phyloP scores from a whole-genome alignment of 2,329 filamentous ascomycete species.

The Chaetomium globosum region DNA sequence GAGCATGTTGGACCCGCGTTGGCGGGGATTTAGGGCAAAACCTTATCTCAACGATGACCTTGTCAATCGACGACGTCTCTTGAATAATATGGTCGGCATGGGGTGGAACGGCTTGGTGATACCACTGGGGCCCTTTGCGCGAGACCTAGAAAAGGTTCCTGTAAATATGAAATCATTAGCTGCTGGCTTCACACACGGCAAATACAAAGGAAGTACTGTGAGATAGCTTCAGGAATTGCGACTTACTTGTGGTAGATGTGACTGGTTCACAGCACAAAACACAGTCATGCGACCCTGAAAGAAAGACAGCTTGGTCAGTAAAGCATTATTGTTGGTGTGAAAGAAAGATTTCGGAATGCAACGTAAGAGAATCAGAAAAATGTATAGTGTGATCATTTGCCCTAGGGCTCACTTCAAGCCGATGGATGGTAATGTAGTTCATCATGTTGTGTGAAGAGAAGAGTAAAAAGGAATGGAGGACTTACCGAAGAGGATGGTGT shows the following conservation, averaged over 20 bases:
- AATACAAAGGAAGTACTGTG: neutral
- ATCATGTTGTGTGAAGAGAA: neutral
- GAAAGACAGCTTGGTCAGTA: neutral
- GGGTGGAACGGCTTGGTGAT: neutral
- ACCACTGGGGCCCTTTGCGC: neutral
- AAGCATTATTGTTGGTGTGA: neutral
- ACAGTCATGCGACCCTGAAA: neutral
- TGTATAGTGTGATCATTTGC: neutral
- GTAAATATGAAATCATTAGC: neutral
- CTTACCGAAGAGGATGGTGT: neutral
- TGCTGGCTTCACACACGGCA: neutral
- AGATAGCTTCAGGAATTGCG: neutral
- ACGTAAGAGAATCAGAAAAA: neutral
- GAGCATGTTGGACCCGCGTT: constrained; percentile 5
- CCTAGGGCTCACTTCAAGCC: neutral
- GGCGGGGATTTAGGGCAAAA: neutral
- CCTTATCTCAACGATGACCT: constrained; percentile 14
- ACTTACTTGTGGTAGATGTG: neutral
- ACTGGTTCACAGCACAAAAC: neutral
- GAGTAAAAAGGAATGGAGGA: neutral
- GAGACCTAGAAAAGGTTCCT: neutral
- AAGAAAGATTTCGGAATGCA: neutral
- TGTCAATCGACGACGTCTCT: neutral
- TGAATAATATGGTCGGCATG: neutral
- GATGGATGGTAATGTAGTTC: neutral